phyloP scores from a whole-genome alignment of 208 protist species.

The Wallacemonas rigidus region DNA sequence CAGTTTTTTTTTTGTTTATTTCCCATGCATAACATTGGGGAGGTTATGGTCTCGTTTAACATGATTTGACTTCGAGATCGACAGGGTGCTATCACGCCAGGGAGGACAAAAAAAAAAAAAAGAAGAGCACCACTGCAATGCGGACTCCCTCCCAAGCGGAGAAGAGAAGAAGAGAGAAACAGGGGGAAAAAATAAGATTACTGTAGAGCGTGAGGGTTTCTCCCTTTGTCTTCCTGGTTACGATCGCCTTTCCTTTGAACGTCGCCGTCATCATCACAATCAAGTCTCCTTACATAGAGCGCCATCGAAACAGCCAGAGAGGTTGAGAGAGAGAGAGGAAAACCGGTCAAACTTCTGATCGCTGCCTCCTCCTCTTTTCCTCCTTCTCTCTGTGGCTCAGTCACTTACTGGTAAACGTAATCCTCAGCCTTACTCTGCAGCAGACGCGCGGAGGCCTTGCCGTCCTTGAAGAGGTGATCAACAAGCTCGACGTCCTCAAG shows the following conservation, averaged over 20 bases:
- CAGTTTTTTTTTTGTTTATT: neutral
- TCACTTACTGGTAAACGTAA: slow-evolving; percentile 89
- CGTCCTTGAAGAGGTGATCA: slow-evolving; percentile 97
- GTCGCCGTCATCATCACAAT: neutral
- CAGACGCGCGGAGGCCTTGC: slow-evolving; percentile 93
- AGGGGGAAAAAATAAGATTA: too few species aligned
- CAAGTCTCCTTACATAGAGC: slow-evolving; percentile 1
- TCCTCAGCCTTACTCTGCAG: slow-evolving; percentile 88
- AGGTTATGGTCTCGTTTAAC: too few species aligned
- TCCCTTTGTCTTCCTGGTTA: too few species aligned
- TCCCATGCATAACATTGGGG: too few species aligned
- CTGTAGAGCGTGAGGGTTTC: too few species aligned
- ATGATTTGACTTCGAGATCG: too few species aligned
- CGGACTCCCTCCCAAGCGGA: too few species aligned
- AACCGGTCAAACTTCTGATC: too few species aligned
- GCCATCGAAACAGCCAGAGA: neutral
- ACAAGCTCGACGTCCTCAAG: slow-evolving; percentile 95
- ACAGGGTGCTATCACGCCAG: too few species aligned
- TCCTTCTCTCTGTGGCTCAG: neutral
- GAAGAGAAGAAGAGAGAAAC: too few species aligned
- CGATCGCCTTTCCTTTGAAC: neutral
- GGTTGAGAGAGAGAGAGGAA: neutral
- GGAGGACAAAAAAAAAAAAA: too few species aligned
- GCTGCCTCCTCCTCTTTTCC: neutral
- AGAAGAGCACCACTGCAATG: too few species aligned